Base-by-base conservation (phyloP, 495 filamentous ascomycete species). In the Trichoderma gamsii region DNA sequence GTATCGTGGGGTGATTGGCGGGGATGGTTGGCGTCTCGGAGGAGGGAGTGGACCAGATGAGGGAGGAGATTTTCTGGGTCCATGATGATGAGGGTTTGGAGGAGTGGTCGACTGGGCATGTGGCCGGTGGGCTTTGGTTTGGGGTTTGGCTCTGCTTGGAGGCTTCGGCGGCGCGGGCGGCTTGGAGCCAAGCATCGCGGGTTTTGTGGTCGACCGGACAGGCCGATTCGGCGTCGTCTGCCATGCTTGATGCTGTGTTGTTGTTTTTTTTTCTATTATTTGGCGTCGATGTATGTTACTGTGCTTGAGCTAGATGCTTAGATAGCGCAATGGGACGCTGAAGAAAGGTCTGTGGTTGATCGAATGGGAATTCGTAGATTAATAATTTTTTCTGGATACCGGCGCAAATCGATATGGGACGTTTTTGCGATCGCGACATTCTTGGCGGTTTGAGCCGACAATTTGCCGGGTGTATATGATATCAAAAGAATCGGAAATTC, bases 131-230 rank as follows among this genome's bases (percentile, higher is more conserved):
- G 74, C 69, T 21, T 74, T 71, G 66, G 21, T 3, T n/a, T 52
- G 2, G 49, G 43, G 0, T 52, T 5, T 52, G 49, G 49, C 21
- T 52, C 75, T 71, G 29, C 76, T 71, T 32, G 77, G 69, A 67
- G 73, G 71, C 69, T 16, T 71, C 66, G 21, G 73, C 71, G 21
- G 76, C 70, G 64, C 77, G 76, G 7, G 80, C 80, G 69, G 82
- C 76, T 41, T 75, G 77, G 35, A 97, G 82, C 93, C 93, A 99
- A 69, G 89, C 82, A 70, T 89, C 87, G 69, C 94, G 88, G 32
- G 93, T 90, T 73, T 90, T 89, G 74, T 90, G 90, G 78, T 97
- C 92, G 69, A 97, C 91, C 2, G 95, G 95, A 72, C 95, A 97
- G 70, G 68, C 41, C 4, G 67, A 66, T 18, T 65, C 67, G 27